Evolutionary conservation across 805 yeast species (phyloP).

Genomic region (Yarrowia alimentaria): DNA sequence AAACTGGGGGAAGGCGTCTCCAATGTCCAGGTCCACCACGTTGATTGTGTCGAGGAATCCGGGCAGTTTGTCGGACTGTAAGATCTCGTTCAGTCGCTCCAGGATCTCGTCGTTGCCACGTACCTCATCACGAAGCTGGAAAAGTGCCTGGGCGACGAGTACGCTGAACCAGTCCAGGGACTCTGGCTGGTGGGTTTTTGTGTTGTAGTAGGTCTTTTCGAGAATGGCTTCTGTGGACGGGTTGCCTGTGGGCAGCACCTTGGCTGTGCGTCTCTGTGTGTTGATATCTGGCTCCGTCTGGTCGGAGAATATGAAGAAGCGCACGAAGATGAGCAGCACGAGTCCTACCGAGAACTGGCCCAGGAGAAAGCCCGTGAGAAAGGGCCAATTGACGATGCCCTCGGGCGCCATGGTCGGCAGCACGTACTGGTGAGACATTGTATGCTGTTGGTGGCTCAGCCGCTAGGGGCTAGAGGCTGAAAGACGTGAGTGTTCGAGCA

Average conservation of each 20-base stretch:
- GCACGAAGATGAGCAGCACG: conserved; percentile 41
- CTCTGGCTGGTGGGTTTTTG: conserved; percentile 81
- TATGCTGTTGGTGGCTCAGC: background rate
- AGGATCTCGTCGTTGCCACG: conserved; percentile 78
- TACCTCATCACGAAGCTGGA: conserved; percentile 88
- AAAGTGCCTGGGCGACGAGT: conserved; percentile 82
- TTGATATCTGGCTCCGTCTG: conserved; percentile 29
- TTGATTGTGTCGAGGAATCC: conserved; percentile 75
- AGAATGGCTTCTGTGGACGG: conserved; percentile 49
- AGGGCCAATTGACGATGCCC: conserved; percentile 26
- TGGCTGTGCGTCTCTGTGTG: conserved; percentile 30
- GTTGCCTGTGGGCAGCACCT: conserved; percentile 35
- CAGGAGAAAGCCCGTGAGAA: conserved; percentile 37
- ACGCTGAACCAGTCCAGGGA: conserved; percentile 97
- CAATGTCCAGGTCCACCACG: conserved; percentile 85
- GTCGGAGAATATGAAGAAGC: conserved; percentile 46
- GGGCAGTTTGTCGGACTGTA: conserved; percentile 62
- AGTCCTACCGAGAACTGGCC: conserved; percentile 46
- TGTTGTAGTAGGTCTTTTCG: conserved; percentile 91
- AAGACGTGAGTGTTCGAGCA: no score
- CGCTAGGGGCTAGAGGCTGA: no score
- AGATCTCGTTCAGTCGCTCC: conserved; percentile 67
- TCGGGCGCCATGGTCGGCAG: conserved; percentile 19
- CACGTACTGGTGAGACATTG: conserved; percentile 16
- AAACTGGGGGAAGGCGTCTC: conserved; percentile 92